Conservation (phyloP, 495 filamentous ascomycete species). For the Ascobolus immersus region DNA sequence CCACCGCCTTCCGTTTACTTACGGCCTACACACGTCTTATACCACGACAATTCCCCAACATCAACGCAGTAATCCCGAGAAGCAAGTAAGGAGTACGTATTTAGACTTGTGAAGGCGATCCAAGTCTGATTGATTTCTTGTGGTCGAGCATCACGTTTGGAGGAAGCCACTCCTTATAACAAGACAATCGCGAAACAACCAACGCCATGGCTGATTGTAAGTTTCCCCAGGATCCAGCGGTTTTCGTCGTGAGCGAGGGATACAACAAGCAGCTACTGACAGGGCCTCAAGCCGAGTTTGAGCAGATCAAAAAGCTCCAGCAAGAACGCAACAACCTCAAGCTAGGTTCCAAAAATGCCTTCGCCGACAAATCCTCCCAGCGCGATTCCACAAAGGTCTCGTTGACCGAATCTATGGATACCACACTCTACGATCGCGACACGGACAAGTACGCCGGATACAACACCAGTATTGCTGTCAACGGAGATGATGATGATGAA, state of each 20-base stretch:
- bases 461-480: slow-evolving; percentile 59
- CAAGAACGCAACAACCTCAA: slow-evolving; percentile 76
- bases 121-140: no score
- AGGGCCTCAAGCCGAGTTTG: slow-evolving; percentile 41
- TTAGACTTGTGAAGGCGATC: no score
- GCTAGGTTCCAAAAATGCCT: slow-evolving; percentile 58
- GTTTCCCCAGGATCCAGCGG: slow-evolving; percentile 10
- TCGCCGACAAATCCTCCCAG: slow-evolving; percentile 65
- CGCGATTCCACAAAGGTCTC: slow-evolving; percentile 87
- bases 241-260: slow-evolving; percentile 14
- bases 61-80: no score
- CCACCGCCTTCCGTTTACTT: no score
- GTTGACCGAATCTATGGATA: slow-evolving; percentile 86
- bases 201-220: slow-evolving; percentile 36
- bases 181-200: no score
- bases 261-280: slow-evolving; percentile 1
- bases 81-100: no score
- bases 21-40: no score
- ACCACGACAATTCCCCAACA: no score
- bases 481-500: slow-evolving; percentile 60
- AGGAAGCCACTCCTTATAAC: no score
- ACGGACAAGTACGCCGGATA: slow-evolving; percentile 75
- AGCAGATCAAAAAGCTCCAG: slow-evolving; percentile 57
- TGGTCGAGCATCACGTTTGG: no score
- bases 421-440: slow-evolving; percentile 63